Evolutionary conservation across 306 rosid genomes (phyloP), one percentile per base, ranked within the genome.

Genomic region (Vigna unguiculata): DNA sequence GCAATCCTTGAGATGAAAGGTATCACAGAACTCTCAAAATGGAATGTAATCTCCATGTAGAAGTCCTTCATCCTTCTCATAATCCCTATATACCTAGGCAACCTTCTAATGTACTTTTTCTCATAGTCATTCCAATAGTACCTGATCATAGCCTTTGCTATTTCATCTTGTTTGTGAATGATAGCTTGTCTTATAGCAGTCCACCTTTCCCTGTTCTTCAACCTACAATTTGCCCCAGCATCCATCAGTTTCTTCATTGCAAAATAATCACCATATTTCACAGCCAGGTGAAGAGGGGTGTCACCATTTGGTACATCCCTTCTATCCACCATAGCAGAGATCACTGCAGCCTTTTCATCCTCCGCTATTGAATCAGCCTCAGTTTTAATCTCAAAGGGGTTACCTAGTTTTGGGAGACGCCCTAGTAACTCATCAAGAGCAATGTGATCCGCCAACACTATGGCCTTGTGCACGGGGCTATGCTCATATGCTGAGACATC

Each of bases 1-100:
- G 98, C 97, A 73, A 95, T 89, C 87, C 91, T 90, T 4, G 98
- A 95, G 73, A 95, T 90, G 85, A 95, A 95, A 62, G 98, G 98
- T 68, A 95, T 90, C 41, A 95, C 96, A 30, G 97, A 89, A 82
- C 98, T 95, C 86, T 92, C 98, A 34, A 95, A 95, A 86, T 90
- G 92, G 85, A 95, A 95, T 0, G 97, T 85, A 3, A 95, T 95
- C 84, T 95, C 98, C 97, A 95, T 92, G 72, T 95, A 96, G 47
- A 94, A 91, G 75, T 94, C 96, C 59, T 85, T 86, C 97, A 94
- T 92, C 85, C 96, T 90, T 43, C 83, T 85, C 93, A 90, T 74
- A 0, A 95, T 83, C 61, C 81, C 97, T 2, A 86, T 62, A 62
- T 90, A 86, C 28, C 97, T 90, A 40, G 98, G 98, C 87, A 95